phyloP scores from a whole-genome alignment of 2,329 filamentous ascomycete genomes.

The Aspergillus pseudoviridinutans region DNA sequence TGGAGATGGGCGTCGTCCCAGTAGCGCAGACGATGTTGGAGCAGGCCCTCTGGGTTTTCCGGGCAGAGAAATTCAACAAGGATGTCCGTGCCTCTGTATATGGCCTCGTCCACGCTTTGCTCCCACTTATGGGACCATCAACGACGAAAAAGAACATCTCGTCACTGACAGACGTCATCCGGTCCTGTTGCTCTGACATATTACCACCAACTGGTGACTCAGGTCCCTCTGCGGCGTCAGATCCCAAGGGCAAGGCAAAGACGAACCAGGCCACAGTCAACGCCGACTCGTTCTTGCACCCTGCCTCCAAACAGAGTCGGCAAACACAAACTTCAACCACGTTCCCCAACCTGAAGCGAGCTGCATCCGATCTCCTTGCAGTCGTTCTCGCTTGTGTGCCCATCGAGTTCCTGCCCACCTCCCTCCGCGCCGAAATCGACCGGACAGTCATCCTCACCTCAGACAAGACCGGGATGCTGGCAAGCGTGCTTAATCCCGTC shows the following conservation, averaged over 20 bases:
- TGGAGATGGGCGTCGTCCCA: slow-evolving; percentile 56
- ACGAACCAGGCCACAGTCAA: slow-evolving; percentile 46
- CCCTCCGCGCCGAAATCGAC: slow-evolving; percentile 71
- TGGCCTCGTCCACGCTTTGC: slow-evolving; percentile 51
- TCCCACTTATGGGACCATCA: slow-evolving; percentile 61
- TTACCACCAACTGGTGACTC: slow-evolving; percentile 49
- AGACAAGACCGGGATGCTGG: slow-evolving; percentile 69
- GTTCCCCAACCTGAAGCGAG: slow-evolving; percentile 45
- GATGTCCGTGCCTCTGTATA: slow-evolving; percentile 61
- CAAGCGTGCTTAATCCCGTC: slow-evolving; percentile 77
- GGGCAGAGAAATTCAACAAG: slow-evolving; percentile 46
- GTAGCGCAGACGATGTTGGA: slow-evolving; percentile 64
- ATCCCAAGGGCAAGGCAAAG: slow-evolving; percentile 39
- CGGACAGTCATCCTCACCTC: slow-evolving; percentile 71
- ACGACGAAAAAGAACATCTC: slow-evolving; percentile 63
- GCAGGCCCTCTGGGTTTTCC: slow-evolving; percentile 68
- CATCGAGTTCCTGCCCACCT: slow-evolving; percentile 63
- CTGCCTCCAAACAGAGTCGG: slow-evolving; percentile 32
- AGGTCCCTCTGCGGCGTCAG: slow-evolving; percentile 28
- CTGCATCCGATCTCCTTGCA: slow-evolving; percentile 61
- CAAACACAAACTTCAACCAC: slow-evolving; percentile 15
- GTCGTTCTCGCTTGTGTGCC: slow-evolving; percentile 60
- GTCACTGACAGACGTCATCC: slow-evolving; percentile 59
- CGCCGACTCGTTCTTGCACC: slow-evolving; percentile 66
- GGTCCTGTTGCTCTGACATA: slow-evolving; percentile 70